Evolutionary conservation across 2,329 filamentous ascomycete species (phyloP), one percentile per base, ranked within the genome.

Genomic region (Tolypocladium sp.): DNA sequence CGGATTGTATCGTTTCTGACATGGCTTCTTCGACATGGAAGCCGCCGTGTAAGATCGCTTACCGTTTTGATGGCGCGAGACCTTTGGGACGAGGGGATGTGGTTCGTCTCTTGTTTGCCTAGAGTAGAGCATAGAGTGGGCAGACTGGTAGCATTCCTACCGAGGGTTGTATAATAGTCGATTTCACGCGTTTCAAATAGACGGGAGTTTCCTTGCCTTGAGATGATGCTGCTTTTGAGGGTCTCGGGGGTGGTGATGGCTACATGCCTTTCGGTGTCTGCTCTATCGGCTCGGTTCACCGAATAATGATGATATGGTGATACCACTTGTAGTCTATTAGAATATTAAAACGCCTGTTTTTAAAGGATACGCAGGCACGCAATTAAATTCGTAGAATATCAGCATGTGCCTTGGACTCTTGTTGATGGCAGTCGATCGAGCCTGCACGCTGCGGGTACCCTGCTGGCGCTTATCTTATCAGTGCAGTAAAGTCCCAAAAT

Each of bases 81-180:
- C 42, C 44, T 44, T 52, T 42, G 60, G 46, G 41, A 22, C 10
- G 55, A 46, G 17, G 51, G 60, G 22, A 40, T 57, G 30, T 7
- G 55, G 33, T 53, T 54, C 56, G 38, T 60, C 55, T 59, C 54
- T 59, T 59, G 58, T 62, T 63, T 63, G 59, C 60, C 60, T 61
- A 62, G 60, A 60, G 59, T 60, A 65, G 61, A 64, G 57, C 61
- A 67, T 67, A 63, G 63, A 64, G 62, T 41, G 63, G 57, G 59
- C 58, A 62, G 62, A 61, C 41, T 59, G 57, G 62, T 60, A 63
- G 61, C 59, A 57, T 60, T 59, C 58, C 61, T 60, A 60, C 59
- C 61, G 52, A 62, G 63, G 65, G 64, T 63, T 70, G 69, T 70
- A 70, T 66, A 68, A 67, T 70, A 69, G 66, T 68, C 62, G 60